Conservation (phyloP, 305 asterid genomes). For the Rubia tinctorum region DNA sequence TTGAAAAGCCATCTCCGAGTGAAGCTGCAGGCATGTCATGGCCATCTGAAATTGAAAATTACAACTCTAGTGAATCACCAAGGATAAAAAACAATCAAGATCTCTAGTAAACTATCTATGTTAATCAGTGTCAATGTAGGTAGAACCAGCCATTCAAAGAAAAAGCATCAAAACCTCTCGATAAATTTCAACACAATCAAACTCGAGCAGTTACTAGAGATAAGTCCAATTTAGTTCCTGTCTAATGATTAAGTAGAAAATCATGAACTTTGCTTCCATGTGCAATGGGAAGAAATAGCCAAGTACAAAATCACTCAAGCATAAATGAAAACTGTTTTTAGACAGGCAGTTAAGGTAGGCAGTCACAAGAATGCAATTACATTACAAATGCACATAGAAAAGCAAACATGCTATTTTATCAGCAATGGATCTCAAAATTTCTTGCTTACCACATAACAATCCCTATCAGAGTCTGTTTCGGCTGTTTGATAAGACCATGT, state of each 20-base stretch:
- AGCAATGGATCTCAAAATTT: neutral
- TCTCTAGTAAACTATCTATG: neutral
- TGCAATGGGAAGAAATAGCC: neutral
- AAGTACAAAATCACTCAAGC: neutral
- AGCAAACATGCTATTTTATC: neutral
- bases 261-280: too few species aligned
- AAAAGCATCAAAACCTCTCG: neutral
- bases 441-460: conserved; percentile 69
- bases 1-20: conserved; percentile 86
- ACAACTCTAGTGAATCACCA: conserved; percentile 3
- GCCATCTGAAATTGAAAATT: conserved; percentile 58
- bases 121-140: neutral
- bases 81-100: neutral
- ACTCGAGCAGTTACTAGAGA: neutral
- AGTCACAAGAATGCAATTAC: neutral
- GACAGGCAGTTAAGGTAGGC: neutral
- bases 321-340: too few species aligned
- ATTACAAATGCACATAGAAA: neutral
- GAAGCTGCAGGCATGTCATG: conserved; percentile 83
- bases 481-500: conserved; percentile 69
- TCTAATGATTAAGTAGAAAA: neutral
- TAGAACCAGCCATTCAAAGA: neutral
- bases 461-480: conserved; percentile 83
- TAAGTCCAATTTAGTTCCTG: too few species aligned
- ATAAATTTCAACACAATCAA: neutral